Percentiles rank a stretch among this genome's conserved stretches.
Conservation (phyloP, 2,329 filamentous ascomycete species). For the Fusarium sp. region DNA sequence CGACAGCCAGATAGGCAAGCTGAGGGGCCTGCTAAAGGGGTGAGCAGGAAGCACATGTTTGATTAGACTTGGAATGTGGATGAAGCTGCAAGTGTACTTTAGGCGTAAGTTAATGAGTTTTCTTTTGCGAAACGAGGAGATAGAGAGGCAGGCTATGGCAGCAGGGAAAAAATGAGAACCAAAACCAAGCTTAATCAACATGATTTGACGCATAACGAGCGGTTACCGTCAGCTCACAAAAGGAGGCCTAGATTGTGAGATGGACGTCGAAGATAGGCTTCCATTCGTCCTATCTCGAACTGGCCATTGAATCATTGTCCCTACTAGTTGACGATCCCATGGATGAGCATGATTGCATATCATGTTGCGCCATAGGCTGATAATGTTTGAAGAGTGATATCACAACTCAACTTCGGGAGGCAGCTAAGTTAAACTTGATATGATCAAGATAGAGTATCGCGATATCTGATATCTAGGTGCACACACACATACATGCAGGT, state of each 20-base stretch:
- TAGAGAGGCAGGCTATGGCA: conserved; percentile 20
- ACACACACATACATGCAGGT: not conserved
- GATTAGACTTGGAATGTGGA: conserved; percentile 24
- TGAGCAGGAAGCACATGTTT: conserved; percentile 14
- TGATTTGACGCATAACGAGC: conserved; percentile 2
- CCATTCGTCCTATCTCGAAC: not conserved
- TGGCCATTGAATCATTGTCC: not conserved
- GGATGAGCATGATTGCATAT: not conserved
- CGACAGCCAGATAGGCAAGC: not conserved
- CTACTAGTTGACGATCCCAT: not conserved
- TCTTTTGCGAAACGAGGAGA: conserved; percentile 17
- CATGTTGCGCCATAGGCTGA: conserved; percentile 6
- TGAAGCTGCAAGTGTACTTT: conserved; percentile 27
- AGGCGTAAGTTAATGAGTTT: conserved; percentile 28
- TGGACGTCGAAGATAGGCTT: not conserved
- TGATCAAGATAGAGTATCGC: not conserved
- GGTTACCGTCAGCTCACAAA: not conserved
- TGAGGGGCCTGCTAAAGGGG: not conserved
- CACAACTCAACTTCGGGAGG: not conserved
- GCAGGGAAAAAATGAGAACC: conserved; percentile 8
- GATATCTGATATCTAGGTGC: not conserved
- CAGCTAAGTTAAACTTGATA: not conserved
- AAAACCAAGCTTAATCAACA: conserved; percentile 31
- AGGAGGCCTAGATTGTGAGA: not conserved
- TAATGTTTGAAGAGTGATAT: not conserved